A percentile compares a stretch with the other conserved stretches of the same genome.
phyloP scores from a whole-genome alignment of 1,139 yeast species.

The Hansenula sp. region DNA sequence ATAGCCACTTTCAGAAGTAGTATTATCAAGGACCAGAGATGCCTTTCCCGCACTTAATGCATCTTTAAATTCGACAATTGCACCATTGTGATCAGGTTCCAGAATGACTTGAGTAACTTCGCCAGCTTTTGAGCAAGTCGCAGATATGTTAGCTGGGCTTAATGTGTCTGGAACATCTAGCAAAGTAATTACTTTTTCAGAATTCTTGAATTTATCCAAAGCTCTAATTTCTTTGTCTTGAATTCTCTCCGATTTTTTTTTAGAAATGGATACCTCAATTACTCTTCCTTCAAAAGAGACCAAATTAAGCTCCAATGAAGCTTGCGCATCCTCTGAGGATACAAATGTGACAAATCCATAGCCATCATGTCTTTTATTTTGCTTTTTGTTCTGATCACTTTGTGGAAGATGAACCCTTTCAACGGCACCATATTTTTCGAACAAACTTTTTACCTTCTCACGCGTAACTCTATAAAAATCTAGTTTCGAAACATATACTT shows the following conservation, averaged over 20 bases:
- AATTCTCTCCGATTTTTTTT: constrained; percentile 29
- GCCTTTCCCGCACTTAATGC: constrained; percentile 56
- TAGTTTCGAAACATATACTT: constrained; percentile 49
- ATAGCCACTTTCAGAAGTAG: constrained; percentile 31
- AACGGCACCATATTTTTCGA: constrained; percentile 42
- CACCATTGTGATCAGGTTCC: constrained; percentile 46
- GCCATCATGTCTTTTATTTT: constrained; percentile 41
- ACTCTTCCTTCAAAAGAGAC: constrained; percentile 36
- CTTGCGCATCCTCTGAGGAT: constrained; percentile 34
- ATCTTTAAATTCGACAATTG: constrained; percentile 47
- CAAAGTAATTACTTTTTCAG: constrained; percentile 37
- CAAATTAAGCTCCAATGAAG: constrained; percentile 38
- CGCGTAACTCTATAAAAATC: constrained; percentile 36
- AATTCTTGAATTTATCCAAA: constrained; percentile 17
- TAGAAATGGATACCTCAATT: constrained; percentile 41
- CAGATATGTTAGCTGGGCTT: constrained; percentile 37
- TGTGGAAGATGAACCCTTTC: constrained; percentile 50
- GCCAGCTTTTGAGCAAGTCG: constrained; percentile 34
- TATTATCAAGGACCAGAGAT: constrained; percentile 43
- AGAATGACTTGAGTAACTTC: constrained; percentile 39
- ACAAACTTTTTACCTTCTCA: constrained; percentile 27
- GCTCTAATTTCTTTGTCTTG: constrained; percentile 26
- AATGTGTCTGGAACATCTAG: constrained; percentile 44
- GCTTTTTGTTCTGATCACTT: constrained; percentile 26
- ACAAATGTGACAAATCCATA: constrained; percentile 53